phyloP scores from a whole-genome alignment of 257 asterid species.

The Lantana camara region DNA sequence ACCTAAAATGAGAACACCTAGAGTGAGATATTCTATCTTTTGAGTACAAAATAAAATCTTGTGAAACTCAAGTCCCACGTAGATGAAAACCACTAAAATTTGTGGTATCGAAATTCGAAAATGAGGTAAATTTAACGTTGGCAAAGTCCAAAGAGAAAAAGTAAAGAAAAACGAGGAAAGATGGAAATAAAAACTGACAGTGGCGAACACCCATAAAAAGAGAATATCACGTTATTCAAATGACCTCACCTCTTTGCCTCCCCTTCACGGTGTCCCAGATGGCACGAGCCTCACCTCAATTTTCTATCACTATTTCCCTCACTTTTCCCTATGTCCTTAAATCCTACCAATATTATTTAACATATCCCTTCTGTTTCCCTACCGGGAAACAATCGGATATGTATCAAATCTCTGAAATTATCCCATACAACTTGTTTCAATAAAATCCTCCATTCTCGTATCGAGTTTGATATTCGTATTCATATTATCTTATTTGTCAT shows the following conservation, averaged over 20 bases:
- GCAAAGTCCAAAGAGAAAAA: slow-evolving; percentile 12
- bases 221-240: slow-evolving; percentile 53
- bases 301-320: slow-evolving; percentile 15
- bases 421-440: too few species aligned
- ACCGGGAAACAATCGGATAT: slow-evolving; percentile 23
- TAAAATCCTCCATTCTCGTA: too few species aligned
- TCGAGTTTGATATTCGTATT: too few species aligned
- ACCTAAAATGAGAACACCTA: too few species aligned
- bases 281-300: slow-evolving; percentile 52
- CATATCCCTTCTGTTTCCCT: slow-evolving; percentile 31
- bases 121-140: neutral
- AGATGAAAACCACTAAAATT: too few species aligned
- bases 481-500: too few species aligned
- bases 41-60: too few species aligned
- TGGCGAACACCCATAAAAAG: slow-evolving; percentile 36
- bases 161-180: neutral
- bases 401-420: neutral
- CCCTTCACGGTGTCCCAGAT: slow-evolving; percentile 56
- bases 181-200: slow-evolving; percentile 23
- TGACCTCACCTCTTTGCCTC: slow-evolving; percentile 27
- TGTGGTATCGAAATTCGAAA: too few species aligned
- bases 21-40: too few species aligned
- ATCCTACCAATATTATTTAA: neutral
- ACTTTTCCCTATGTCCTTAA: slow-evolving; percentile 22
- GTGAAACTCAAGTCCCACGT: too few species aligned